These are phyloP conservation scores for Penicillium longicatenatum DNA, from an alignment of 495 filamentous ascomycete species.

Conservation along the genomic window DNA sequence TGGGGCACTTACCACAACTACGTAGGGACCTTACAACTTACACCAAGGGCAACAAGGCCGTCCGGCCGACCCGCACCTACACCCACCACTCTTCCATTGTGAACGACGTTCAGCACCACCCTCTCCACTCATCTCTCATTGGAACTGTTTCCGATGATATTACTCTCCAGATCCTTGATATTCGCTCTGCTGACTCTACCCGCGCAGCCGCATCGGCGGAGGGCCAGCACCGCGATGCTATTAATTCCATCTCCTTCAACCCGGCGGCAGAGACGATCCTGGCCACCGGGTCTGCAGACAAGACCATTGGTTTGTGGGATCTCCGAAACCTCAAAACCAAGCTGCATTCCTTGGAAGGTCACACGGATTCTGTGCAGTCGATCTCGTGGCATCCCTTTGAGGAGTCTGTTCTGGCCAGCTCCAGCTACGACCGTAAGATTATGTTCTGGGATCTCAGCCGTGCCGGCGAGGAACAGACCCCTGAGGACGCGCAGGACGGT, in stretches of 20 bases:
- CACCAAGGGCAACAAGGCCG: constrained; percentile 65
- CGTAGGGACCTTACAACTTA: constrained; percentile 76
- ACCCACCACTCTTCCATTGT: constrained; percentile 89
- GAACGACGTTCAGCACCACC: constrained; percentile 95
- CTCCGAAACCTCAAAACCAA: constrained; percentile 83
- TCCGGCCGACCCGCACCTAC: constrained; percentile 72
- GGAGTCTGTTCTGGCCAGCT: constrained; percentile 82
- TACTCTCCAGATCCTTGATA: constrained; percentile 88
- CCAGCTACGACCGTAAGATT: constrained; percentile 87
- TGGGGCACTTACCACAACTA: neutral
- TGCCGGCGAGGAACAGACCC: constrained; percentile 90
- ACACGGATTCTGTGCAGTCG: constrained; percentile 85
- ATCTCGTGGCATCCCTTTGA: constrained; percentile 93
- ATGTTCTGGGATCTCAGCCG: constrained; percentile 95
- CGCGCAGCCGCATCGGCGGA: constrained; percentile 63
- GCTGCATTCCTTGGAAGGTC: constrained; percentile 81
- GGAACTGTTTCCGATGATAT: constrained; percentile 95
- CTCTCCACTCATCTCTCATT: constrained; percentile 75
- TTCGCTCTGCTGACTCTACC: constrained; percentile 64
- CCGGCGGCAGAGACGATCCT: constrained; percentile 81
- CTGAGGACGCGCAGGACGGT: constrained; percentile 95
- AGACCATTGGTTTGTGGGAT: constrained; percentile 94
- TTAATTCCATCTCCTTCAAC: constrained; percentile 94
- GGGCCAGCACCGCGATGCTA: constrained; percentile 81
- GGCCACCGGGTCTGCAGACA: constrained; percentile 92